Conservation (phyloP, 2,329 filamentous ascomycete species). For the Epichloe typhina region DNA sequence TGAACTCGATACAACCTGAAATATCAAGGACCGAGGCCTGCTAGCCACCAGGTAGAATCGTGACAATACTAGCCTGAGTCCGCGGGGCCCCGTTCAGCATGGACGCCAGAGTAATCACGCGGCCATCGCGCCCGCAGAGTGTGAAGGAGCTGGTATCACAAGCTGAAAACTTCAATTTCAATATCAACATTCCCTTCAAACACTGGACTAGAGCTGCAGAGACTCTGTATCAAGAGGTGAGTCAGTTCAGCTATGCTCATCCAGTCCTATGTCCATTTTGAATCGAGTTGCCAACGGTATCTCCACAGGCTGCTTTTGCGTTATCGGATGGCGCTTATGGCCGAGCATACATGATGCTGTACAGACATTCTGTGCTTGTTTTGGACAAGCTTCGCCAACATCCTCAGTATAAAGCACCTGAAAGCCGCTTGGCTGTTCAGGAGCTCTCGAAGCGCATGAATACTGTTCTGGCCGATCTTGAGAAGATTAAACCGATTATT, state of each 20-base stretch:
- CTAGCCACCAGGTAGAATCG: not conserved
- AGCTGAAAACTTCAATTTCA: slow-evolving; percentile 73
- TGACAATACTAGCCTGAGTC: not conserved
- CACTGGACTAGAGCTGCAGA: slow-evolving; percentile 74
- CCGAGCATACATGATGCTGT: slow-evolving; percentile 82
- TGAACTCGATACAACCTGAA: not conserved
- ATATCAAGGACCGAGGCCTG: not conserved
- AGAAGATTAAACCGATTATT: slow-evolving; percentile 68
- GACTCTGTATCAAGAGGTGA: slow-evolving; percentile 67
- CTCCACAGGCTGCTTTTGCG: slow-evolving; percentile 63
- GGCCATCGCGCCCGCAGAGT: slow-evolving; percentile 43
- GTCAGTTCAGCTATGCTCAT: slow-evolving; percentile 11
- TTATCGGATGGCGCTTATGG: slow-evolving; percentile 74
- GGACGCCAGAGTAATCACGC: slow-evolving; percentile 17
- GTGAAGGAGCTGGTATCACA: slow-evolving; percentile 64
- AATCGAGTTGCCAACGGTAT: not conserved
- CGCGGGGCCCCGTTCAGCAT: slow-evolving; percentile 9
- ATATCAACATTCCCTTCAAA: slow-evolving; percentile 59
- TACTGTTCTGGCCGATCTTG: slow-evolving; percentile 55
- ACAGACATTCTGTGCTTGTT: slow-evolving; percentile 77
- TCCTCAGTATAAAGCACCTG: slow-evolving; percentile 56
- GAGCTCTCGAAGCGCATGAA: slow-evolving; percentile 35
- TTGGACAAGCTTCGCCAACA: slow-evolving; percentile 62
- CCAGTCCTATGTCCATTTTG: not conserved
- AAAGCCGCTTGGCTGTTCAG: slow-evolving; percentile 50